Evolutionary conservation across 768 basidiomycete genomes (phyloP), one percentile per base, ranked within the genome.

Genomic region (Dentipellis sp.): DNA sequence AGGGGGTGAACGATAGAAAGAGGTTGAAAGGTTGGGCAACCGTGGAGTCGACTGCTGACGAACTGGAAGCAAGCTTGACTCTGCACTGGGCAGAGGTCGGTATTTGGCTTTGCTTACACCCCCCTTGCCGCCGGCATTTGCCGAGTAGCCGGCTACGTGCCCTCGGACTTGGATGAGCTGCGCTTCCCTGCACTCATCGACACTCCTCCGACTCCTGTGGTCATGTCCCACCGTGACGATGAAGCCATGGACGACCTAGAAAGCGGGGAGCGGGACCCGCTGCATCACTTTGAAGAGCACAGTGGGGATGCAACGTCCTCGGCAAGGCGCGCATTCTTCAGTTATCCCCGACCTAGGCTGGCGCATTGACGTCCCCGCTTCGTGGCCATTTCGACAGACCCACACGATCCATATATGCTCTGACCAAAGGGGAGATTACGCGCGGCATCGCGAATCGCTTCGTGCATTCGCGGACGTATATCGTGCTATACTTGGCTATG

Each of bases 401-500:
- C 60, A 78, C 81, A 47, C 84, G 86, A 51, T 93, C 92, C 36
- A 92, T 91, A 67, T 91, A 94, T 69, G 77, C 88, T 23, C 80
- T 94, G 59, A 85, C 90, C 23, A 83, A 88, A 55, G 76, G 81
- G 50, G 92, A 95, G 71, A 89, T 91, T 61, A 80, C 86, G 4
- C 82, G 79, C 55, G 92, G 91, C 14, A 79, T 95, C 56, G 92
- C 93, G 23, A 94, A 92, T 69, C 81, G 91, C 55, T 91, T 94
- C 67, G 85, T 94, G 37, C 90, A 94, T 69, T 93, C 91, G 38
- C 77, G 86, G 60, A 81, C 81, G 45, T 95, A 95, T 67, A 91
- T 94, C 51, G 75, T 89, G 57, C 81, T 95, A 52, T 95, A 95
- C 71, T 82, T 95, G 35, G 82, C 71, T 56, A 93, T 95, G 91